Base-by-base conservation (phyloP, 164 flowering plant species). In the Tetrastigma voinierianum region DNA sequence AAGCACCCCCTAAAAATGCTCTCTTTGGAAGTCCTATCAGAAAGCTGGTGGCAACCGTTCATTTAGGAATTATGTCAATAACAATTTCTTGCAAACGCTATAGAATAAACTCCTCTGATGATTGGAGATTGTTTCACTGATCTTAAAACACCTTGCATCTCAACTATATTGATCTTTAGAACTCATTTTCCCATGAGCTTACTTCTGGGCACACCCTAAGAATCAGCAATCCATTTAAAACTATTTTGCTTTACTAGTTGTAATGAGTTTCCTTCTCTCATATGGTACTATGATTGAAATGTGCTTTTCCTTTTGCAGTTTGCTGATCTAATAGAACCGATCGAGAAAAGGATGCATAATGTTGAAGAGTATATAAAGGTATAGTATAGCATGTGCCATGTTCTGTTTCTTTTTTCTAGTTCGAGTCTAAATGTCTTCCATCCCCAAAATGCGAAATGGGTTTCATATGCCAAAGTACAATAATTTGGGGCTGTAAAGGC, bases 281-380 rank as follows among this genome's bases (percentile, higher is more conserved):
- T 13, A 12, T 49, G 6, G 4, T 15, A 14, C 15, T 49, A 4
- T 32, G 40, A 32, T 32, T 32, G 40, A 3, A 32, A 3, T 32
- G 40, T 32, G 0, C 24, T 20, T n/a, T 11, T 44, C 10, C 18
- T 67, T 44, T 66, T 79, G 79, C 87, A 91, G 97, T 84, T 81
- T 64, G 63, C 87, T n/a, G 76, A 90, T 43, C 69, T 91, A 10
- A 91, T 94, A 62, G 84, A 91, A 71, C 91, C 96, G 11, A 78
- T 90, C 69, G 90, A 88, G 62, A 80, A 71, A 47, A 79, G 98
- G 76, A 90, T 84, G 87, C 71, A 68, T 46, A 86, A 80, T 76
- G 96, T 91, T 48, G 77, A 84, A 72, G 79, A 80, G 49, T 94
- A 80, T 77, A 89, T 91, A 60, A 87, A 90, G 97, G 98, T 89